Evolutionary conservation across 305 asterid genomes (phyloP).

Genomic region (Solanum hybrid): DNA sequence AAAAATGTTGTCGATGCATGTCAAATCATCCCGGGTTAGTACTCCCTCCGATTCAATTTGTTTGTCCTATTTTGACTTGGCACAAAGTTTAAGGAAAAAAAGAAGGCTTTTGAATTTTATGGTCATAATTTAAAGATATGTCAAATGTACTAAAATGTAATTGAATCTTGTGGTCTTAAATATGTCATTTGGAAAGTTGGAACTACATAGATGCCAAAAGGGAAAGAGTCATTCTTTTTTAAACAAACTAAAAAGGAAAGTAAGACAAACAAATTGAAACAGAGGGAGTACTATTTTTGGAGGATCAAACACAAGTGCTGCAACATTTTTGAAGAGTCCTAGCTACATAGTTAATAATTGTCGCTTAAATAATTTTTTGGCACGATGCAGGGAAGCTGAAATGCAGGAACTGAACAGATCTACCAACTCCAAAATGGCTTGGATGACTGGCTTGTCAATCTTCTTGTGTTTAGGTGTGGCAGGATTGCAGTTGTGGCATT

Average conservation of each 20-base stretch:
- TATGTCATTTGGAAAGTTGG: not conserved
- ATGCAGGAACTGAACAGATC: conserved; percentile 77
- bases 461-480: conserved; percentile 62
- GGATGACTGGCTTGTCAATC: conserved; percentile 70
- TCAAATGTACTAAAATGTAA: not conserved
- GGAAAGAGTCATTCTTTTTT: not conserved
- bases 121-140: not conserved
- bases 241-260: not conserved
- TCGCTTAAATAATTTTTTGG: not conserved
- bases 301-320: not conserved
- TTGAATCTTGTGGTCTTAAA: not conserved
- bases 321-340: not conserved
- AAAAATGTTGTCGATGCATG: not conserved
- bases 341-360: not conserved
- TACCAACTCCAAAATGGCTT: conserved; percentile 66
- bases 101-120: not conserved
- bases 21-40: not conserved
- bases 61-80: not conserved
- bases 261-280: not conserved
- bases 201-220: not conserved
- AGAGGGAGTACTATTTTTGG: not conserved
- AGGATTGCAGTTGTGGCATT: conserved; percentile 78
- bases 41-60: not conserved
- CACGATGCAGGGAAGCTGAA: conserved; percentile 63
- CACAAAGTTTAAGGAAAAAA: not conserved